phyloP scores from a whole-genome alignment of 306 rosid species.

The Fagus sylvatica region DNA sequence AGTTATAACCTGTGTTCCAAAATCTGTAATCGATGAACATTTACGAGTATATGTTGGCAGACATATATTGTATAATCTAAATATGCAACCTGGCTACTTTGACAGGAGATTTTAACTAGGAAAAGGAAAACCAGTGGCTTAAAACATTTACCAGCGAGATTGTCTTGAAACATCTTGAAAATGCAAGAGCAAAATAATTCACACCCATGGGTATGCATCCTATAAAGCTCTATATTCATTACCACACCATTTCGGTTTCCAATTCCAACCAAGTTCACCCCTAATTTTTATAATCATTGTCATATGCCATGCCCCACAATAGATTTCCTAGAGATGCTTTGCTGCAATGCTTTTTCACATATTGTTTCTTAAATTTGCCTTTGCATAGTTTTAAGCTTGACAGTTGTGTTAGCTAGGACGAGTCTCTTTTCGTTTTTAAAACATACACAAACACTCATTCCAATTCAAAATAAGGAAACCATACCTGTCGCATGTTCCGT shows the following conservation, averaged over 20 bases:
- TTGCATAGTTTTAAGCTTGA: background rate
- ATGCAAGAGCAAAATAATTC: background rate
- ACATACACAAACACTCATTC: background rate
- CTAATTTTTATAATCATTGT: background rate
- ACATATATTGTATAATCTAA: background rate
- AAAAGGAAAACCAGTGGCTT: background rate
- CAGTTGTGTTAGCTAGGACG: background rate
- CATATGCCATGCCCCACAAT: too few relatives aligned
- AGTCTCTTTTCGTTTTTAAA: background rate
- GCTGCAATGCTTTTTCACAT: background rate
- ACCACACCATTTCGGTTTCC: background rate
- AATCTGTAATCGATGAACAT: background rate
- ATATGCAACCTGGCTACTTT: background rate
- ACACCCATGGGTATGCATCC: background rate
- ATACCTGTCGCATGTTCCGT: slow-evolving; percentile 60
- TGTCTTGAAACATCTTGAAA: background rate
- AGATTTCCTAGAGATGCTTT: background rate
- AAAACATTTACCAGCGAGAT: background rate
- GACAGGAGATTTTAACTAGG: background rate
- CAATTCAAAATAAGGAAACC: slow-evolving; percentile 5
- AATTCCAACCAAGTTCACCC: background rate
- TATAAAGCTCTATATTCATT: background rate
- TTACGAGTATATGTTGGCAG: background rate
- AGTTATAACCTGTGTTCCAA: slow-evolving; percentile 14
- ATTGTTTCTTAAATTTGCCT: background rate